Conservation (phyloP, 148 eudicot species). For the Cornus suecica region DNA sequence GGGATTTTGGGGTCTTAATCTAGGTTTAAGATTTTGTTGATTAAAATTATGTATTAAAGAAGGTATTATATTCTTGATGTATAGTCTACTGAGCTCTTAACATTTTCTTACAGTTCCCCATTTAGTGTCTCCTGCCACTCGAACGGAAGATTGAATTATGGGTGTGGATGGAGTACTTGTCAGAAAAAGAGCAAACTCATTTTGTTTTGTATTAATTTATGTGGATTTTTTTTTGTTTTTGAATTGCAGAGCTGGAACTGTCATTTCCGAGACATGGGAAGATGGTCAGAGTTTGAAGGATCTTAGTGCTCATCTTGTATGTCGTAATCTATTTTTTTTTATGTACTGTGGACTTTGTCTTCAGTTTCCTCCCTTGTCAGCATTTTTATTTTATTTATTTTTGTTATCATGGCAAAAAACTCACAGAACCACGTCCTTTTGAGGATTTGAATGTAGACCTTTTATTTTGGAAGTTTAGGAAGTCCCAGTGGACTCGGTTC, state of each 20-base stretch:
- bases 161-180: neutral
- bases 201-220: neutral
- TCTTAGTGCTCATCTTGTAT: conserved; percentile 78
- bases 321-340: conserved; percentile 17
- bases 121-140: neutral
- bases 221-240: conserved; percentile 10
- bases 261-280: conserved; percentile 98
- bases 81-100: neutral
- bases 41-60: neutral
- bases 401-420: too few relatives aligned
- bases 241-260: conserved; percentile 83
- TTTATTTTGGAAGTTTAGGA: too few relatives aligned
- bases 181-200: neutral
- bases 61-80: neutral
- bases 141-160: neutral
- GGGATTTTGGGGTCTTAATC: neutral
- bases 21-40: neutral
- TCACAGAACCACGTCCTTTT: too few relatives aligned
- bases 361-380: neutral
- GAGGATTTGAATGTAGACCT: too few relatives aligned
- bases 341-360: neutral
- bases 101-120: neutral
- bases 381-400: too few relatives aligned
- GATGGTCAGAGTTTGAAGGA: conserved; percentile 96
- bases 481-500: too few relatives aligned